Base-by-base conservation (phyloP, 345 rosid genomes). In the Acer negundo region DNA sequence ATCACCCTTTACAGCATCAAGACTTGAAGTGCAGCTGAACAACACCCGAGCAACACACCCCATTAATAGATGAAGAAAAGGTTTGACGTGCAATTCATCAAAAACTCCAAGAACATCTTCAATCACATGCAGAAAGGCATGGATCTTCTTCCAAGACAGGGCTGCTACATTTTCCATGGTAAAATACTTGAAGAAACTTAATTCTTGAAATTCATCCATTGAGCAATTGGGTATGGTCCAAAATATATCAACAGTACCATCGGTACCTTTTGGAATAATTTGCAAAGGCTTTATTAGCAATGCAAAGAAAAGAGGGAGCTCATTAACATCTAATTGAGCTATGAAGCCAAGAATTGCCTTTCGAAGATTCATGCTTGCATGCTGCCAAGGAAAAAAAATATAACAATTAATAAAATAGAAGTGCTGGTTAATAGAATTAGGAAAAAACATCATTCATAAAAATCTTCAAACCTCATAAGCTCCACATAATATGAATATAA, bases 101-200 rank as follows among this genome's bases (percentile, higher is more conserved):
- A 96, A 92, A 82, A 88, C 90, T 75, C 81, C 88, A 74, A 96
- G 86, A 79, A 91, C 75, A 73, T 90, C 92, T 80, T 91, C 90
- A 81, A 94, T 83, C 65, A 96, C 99, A 81, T 94, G 97, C 80
- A 96, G 83, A 84, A 94, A 92, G 31, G 93, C 97, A 77, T 82
- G 87, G 81, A 77, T 86, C 86, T 88, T 91, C 87, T 96, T 92
- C 91, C 86, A 91, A 38, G 97, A 85, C 22, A 96, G 75, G 35
- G 81, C 80, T 7, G 85, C 80, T 23, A 92, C 64, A 82, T 82
- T 78, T 75, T 96, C 98, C 69, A 75, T 62, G 7, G 90, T 84
- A 77, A 96, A 91, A 82, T 81, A 81, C 79, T 87, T 86, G 84
- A 89, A 65, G 82, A 85, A 81, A 78, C 80, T 78, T 19, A 78